Evolutionary conservation across 352 stramenopile genomes (phyloP).

Genomic region (Pseudoperonospora humuli): DNA sequence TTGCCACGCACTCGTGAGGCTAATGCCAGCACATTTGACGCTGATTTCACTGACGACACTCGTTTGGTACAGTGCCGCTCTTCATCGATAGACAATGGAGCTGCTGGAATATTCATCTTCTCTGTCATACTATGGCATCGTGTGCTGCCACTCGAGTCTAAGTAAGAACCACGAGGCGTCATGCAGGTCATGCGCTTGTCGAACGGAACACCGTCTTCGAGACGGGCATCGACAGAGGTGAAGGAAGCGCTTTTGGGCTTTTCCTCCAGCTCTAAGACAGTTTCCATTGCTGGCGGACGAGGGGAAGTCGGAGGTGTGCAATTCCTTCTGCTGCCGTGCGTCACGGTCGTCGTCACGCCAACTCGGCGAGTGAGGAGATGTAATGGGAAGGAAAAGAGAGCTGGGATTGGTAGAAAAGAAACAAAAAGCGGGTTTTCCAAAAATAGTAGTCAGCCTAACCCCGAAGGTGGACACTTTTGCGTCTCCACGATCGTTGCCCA

Average conservation of each 20-base stretch:
- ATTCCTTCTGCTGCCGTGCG: slow-evolving; percentile 3
- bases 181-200: slow-evolving; percentile 7
- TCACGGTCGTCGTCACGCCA: slow-evolving; percentile 8
- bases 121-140: slow-evolving; percentile 7
- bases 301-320: background rate
- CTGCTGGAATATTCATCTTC: slow-evolving; percentile 5
- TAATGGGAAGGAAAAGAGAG: background rate
- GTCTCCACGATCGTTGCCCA: too few species aligned
- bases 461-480: too few species aligned
- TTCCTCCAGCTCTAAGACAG: slow-evolving; percentile 13
- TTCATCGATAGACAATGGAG: slow-evolving; percentile 17
- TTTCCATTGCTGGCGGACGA: slow-evolving; percentile 9
- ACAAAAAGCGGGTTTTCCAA: background rate
- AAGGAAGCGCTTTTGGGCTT: slow-evolving; percentile 6
- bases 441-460: too few species aligned
- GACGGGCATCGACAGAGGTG: background rate
- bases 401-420: slow-evolving; percentile 3
- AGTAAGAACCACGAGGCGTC: slow-evolving; percentile 20
- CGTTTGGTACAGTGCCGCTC: background rate
- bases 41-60: slow-evolving; percentile 14
- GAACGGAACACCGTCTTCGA: slow-evolving; percentile 6
- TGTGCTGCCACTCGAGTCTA: slow-evolving; percentile 16
- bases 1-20: slow-evolving; percentile 8
- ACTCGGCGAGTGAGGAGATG: slow-evolving; percentile 3
- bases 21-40: slow-evolving; percentile 27